These are phyloP conservation scores for Trifolium fragiferum DNA, from an alignment of 306 rosid species.

Conservation along the genomic window DNA sequence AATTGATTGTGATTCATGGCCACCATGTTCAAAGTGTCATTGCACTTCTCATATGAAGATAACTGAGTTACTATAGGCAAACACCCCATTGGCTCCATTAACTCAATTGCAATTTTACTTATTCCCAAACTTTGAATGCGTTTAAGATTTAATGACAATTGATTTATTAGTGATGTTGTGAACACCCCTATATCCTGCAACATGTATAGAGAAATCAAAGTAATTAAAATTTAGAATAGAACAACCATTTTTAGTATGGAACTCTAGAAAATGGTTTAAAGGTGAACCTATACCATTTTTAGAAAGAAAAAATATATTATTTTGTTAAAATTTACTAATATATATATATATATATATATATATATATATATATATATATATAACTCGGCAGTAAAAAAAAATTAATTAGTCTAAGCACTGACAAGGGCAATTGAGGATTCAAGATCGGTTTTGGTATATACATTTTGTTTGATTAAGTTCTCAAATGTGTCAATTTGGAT, in stretches of 20 bases:
- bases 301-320: too few species aligned
- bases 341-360: too few species aligned
- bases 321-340: too few species aligned
- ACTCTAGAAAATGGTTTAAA: too few species aligned
- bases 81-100: slow-evolving; percentile 57
- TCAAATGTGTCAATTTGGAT: slow-evolving; percentile 45
- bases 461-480: slow-evolving; percentile 48
- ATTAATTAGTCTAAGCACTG: not conserved
- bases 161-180: slow-evolving; percentile 40
- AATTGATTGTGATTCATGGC: slow-evolving; percentile 47
- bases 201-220: not conserved
- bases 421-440: slow-evolving; percentile 42
- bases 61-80: not conserved
- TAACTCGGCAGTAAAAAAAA: too few species aligned
- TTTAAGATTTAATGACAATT: slow-evolving; percentile 39
- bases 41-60: slow-evolving; percentile 6
- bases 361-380: too few species aligned
- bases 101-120: slow-evolving; percentile 46
- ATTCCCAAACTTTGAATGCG: slow-evolving; percentile 47
- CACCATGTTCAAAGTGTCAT: slow-evolving; percentile 26
- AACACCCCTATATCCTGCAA: slow-evolving; percentile 39
- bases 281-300: too few species aligned
- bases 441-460: slow-evolving; percentile 50
- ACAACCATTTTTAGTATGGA: too few species aligned
- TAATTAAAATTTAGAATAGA: too few species aligned